Base-by-base conservation (phyloP, 345 rosid genomes). In the Arabidopsis thaliana region DNA sequence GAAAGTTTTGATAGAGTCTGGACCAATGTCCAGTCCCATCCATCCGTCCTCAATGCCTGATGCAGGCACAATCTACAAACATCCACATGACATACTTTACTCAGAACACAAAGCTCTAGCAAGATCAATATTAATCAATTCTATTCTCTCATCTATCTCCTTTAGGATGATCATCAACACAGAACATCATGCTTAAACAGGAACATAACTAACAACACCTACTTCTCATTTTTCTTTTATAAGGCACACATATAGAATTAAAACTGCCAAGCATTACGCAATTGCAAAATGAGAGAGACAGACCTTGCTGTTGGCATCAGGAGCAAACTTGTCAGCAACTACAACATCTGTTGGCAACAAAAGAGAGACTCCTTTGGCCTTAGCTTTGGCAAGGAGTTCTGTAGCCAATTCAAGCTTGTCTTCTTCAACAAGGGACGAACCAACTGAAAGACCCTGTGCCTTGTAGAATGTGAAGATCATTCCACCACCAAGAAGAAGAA, bases 381-480 rank as follows among this genome's bases (percentile, higher is more conserved):
- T 91, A 69, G 98, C 98, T 82, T 94, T 89, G 79, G 82, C 95
- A 49, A 94, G 79, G 72, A 94, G 97, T 11, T 88, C 55, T 23
- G 86, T 87, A 20, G 96, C 98, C 59, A 94, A 87, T 33, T 79
- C 91, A 73, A 94, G 96, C 75, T 91, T 94, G 81, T 94, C 98
- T 81, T 88, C 97, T 80, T 91, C 98, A 36, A 94, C 97, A 34
- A 94, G 89, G 56, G 98, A 94, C 30, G 97, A 84, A 20, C 98
- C 98, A 38, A 94, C 95, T 4, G 83, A 42, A 20, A 77, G 72
- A 37, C 97, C 96, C 78, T 94, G 98, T 14, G 98, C 98, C 80
- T 94, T 94, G 95, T 91, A 94, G 87, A 94, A 94, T 25, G 98
- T 94, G 73, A 82, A 94, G 67, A 91, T 94, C 98, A 94, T 94